Conservation (phyloP, 2,329 filamentous ascomycete genomes). For the Coniochaeta sp. region DNA sequence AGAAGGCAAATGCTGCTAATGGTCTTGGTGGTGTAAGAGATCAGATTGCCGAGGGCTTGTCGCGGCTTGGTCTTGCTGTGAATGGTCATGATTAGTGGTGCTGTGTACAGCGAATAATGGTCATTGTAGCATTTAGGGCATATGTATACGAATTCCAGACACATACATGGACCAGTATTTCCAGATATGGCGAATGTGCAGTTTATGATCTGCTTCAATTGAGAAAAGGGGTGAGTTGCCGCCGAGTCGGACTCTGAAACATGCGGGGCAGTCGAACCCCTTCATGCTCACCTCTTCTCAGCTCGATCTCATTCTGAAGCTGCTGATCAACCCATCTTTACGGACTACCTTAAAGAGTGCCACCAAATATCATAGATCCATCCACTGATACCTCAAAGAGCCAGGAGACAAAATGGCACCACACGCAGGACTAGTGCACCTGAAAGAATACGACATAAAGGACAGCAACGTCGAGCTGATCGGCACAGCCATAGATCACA, state of each 20-base stretch:
- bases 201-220: no score
- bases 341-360: no score
- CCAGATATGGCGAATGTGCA: no score
- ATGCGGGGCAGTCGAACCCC: neutral
- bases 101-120: neutral
- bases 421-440: slow-evolving; percentile 53
- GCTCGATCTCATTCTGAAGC: neutral
- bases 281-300: neutral
- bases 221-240: no score
- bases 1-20: neutral
- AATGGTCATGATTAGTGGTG: neutral
- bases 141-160: neutral
- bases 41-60: neutral
- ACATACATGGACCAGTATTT: no score
- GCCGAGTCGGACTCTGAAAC: neutral
- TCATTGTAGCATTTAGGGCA: neutral
- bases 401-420: slow-evolving; percentile 56
- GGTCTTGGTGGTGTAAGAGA: neutral
- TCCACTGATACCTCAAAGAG: no score
- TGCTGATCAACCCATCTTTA: neutral
- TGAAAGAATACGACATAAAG: slow-evolving; percentile 58
- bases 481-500: slow-evolving; percentile 56
- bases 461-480: slow-evolving; percentile 63
- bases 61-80: neutral
- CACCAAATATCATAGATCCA: no score